These are phyloP conservation scores for California macrophylla DNA, from an alignment of 441 rosid genomes.

Conservation along the genomic window DNA sequence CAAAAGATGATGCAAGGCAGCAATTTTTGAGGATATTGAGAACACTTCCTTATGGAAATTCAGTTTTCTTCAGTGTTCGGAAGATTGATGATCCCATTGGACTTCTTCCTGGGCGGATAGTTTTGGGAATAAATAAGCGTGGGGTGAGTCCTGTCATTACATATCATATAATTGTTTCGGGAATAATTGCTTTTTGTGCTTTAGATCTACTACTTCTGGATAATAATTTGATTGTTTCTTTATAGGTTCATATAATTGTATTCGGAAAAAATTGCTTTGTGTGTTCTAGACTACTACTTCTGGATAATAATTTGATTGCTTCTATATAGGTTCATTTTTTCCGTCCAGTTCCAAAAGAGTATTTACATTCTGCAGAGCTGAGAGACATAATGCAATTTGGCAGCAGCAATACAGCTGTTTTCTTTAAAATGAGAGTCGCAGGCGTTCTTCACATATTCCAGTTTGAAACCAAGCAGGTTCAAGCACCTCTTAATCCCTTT, in stretches of 20 bases:
- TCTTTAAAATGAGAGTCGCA: constrained; percentile 97
- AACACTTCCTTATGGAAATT: constrained; percentile 82
- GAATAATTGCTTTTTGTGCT: background rate
- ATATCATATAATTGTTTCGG: background rate
- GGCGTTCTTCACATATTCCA: constrained; percentile 97
- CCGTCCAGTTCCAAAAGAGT: constrained; percentile 95
- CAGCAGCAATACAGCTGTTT: constrained; percentile 95
- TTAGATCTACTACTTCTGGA: background rate
- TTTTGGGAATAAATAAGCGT: constrained; percentile 91
- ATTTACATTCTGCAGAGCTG: constrained; percentile 88
- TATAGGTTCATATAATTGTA: constrained; percentile 49
- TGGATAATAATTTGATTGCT: constrained; percentile 17
- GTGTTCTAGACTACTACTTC: background rate
- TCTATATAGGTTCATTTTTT: constrained; percentile 73
- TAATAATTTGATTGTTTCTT: constrained; percentile 16
- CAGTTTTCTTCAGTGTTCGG: constrained; percentile 85
- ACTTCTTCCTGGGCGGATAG: constrained; percentile 81
- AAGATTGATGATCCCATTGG: constrained; percentile 99
- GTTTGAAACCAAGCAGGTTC: constrained; percentile 95
- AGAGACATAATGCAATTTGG: constrained; percentile 99
- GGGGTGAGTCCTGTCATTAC: constrained; percentile 54
- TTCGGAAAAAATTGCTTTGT: background rate
- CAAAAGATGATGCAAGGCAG: constrained; percentile 94
- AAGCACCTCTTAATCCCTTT: background rate
- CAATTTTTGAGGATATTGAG: constrained; percentile 81